Conservation (phyloP, 305 asterid species). For the Rubia peregrina region DNA sequence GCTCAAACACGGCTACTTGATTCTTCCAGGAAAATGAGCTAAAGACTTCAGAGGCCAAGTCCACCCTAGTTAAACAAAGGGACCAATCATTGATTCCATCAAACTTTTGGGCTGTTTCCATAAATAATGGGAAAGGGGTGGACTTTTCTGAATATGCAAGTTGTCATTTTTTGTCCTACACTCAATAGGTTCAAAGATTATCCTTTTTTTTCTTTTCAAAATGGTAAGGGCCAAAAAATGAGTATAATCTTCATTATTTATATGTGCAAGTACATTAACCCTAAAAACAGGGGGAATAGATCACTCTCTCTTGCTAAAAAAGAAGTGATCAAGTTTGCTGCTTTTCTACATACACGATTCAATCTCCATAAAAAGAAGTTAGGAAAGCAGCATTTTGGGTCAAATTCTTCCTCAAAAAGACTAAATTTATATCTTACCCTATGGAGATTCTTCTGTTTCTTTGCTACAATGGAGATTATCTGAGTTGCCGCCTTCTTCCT, state of each 20-base stretch:
- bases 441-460: constrained; percentile 6
- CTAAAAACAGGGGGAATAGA: background rate
- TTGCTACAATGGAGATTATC: background rate
- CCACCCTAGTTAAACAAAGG: background rate
- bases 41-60: background rate
- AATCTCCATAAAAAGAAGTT: background rate
- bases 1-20: background rate
- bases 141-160: constrained; percentile 5
- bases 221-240: background rate
- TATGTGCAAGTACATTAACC: constrained; percentile 5
- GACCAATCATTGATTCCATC: background rate
- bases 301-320: background rate
- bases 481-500: constrained; percentile 24
- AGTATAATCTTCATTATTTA: background rate
- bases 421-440: background rate
- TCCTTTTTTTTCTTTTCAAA: background rate
- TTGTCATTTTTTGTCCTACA: background rate
- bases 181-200: background rate
- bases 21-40: constrained; percentile 1
- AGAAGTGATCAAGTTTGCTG: background rate
- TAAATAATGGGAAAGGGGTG: background rate
- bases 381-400: constrained; percentile 8
- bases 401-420: constrained; percentile 5
- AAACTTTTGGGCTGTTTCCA: background rate
- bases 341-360: constrained; percentile 1